These are phyloP conservation scores for Talaromyces sp. DNA, from an alignment of 2,329 filamentous ascomycete species.

Conservation along the genomic window DNA sequence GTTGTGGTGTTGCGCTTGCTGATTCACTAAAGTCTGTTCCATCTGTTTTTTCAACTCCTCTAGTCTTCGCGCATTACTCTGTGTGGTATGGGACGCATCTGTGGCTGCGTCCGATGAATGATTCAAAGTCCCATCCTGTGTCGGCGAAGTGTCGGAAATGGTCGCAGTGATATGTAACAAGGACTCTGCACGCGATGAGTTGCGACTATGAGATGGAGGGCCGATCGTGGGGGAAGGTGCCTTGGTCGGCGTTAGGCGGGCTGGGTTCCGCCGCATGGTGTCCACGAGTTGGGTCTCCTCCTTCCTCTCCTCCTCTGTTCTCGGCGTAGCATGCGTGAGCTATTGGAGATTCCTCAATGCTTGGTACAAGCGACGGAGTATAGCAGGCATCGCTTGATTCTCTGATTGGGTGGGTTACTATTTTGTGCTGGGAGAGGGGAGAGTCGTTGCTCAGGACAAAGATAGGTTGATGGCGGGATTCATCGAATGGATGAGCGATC, in stretches of 20 bases:
- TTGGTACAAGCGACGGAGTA: slow-evolving; percentile 3
- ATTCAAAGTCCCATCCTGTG: not conserved
- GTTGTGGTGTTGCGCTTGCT: slow-evolving; percentile 40
- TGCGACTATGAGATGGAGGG: slow-evolving; percentile 28
- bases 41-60: slow-evolving; percentile 44
- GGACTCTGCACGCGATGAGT: slow-evolving; percentile 24
- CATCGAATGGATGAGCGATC: not conserved
- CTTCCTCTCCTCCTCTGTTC: slow-evolving; percentile 14
- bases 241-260: slow-evolving; percentile 42
- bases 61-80: slow-evolving; percentile 38
- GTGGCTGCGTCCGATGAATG: slow-evolving; percentile 25
- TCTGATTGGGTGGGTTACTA: not conserved
- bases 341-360: slow-evolving; percentile 14
- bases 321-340: slow-evolving; percentile 16
- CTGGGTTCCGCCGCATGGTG: slow-evolving; percentile 34
- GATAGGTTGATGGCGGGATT: not conserved
- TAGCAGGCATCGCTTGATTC: slow-evolving; percentile 19
- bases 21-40: slow-evolving; percentile 43
- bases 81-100: slow-evolving; percentile 32
- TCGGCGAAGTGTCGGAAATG: slow-evolving; percentile 9
- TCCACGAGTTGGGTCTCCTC: not conserved
- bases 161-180: slow-evolving; percentile 12
- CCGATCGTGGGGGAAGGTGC: slow-evolving; percentile 34
- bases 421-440: not conserved
- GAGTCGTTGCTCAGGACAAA: not conserved